These are phyloP conservation scores for Suillus subaureus DNA, from an alignment of 768 basidiomycete genomes.

Conservation along the genomic window DNA sequence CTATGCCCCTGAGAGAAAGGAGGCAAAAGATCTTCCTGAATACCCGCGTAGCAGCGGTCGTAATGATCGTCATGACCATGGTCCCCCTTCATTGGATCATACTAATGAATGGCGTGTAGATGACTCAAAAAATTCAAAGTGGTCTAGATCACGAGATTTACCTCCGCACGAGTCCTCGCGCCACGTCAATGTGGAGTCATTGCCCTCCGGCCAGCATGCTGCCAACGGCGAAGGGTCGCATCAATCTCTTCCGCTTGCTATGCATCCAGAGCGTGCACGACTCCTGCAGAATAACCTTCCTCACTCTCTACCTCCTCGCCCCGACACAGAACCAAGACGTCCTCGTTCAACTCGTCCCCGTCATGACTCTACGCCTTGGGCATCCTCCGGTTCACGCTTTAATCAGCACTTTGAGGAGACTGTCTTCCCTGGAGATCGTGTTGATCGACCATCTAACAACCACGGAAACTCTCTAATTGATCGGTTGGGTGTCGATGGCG, in stretches of 20 bases:
- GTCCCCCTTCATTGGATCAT: not conserved
- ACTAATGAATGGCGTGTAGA: not conserved
- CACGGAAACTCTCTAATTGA: conserved; percentile 42
- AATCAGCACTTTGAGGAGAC: not conserved
- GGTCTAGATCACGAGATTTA: not conserved
- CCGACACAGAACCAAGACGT: conserved; percentile 19
- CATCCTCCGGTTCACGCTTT: not conserved
- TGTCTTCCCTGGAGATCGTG: not conserved
- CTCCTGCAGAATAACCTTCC: conserved; percentile 30
- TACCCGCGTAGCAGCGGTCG: not conserved
- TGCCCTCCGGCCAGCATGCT: not conserved
- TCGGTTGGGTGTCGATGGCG: conserved; percentile 34
- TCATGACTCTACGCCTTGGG: not conserved
- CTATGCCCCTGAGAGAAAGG: too few species aligned
- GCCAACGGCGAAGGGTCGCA: not conserved
- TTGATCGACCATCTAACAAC: conserved; percentile 11
- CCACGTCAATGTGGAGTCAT: too few species aligned
- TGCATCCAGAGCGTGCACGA: conserved; percentile 35
- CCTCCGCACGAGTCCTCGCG: not conserved
- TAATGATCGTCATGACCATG: not conserved
- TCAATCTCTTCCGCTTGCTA: conserved; percentile 17
- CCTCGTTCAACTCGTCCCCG: conserved; percentile 11
- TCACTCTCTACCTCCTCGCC: conserved; percentile 26
- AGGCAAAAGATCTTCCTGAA: not conserved
- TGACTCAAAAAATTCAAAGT: not conserved